A percentile compares a stretch with the other conserved stretches of the same genome.
Evolutionary conservation across 805 yeast genomes (phyloP).

Genomic region (Candida silvicultrix): DNA sequence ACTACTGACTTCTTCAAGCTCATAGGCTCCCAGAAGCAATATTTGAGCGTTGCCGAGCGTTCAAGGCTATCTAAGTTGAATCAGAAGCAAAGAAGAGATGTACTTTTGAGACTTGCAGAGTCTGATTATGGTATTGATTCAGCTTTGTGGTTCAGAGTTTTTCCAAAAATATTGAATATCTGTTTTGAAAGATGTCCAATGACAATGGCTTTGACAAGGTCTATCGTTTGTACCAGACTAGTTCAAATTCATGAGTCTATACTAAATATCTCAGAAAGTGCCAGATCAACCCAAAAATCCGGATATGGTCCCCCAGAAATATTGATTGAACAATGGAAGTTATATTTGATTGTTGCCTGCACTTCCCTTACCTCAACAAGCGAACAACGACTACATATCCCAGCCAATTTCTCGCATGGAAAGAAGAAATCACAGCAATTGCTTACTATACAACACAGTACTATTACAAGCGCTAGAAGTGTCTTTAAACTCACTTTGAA

Average conservation of each 20-base stretch:
- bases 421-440: conserved; percentile 75
- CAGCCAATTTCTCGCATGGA: conserved; percentile 48
- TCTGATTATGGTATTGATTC: conserved; percentile 94
- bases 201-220: conserved; percentile 88
- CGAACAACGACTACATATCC: conserved; percentile 74
- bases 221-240: conserved; percentile 81
- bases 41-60: conserved; percentile 69
- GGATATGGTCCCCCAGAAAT: conserved; percentile 55
- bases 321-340: conserved; percentile 80
- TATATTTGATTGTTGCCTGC: conserved; percentile 86
- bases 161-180: conserved; percentile 65
- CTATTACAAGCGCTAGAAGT: conserved; percentile 87
- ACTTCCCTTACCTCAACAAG: conserved; percentile 84
- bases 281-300: conserved; percentile 22
- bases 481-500: conserved; percentile 87
- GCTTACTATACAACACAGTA: conserved; percentile 80
- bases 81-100: conserved; percentile 50
- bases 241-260: conserved; percentile 79
- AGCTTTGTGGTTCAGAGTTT: conserved; percentile 90
- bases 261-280: conserved; percentile 42
- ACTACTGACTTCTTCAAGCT: conserved; percentile 60
- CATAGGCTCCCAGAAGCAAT: conserved; percentile 41
- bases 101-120: conserved; percentile 75
- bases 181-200: conserved; percentile 83
- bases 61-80: conserved; percentile 61